Evolutionary conservation across 2,329 filamentous ascomycete species (phyloP), one percentile per base, ranked within the genome.

Genomic region (Waltergamsia citrina): DNA sequence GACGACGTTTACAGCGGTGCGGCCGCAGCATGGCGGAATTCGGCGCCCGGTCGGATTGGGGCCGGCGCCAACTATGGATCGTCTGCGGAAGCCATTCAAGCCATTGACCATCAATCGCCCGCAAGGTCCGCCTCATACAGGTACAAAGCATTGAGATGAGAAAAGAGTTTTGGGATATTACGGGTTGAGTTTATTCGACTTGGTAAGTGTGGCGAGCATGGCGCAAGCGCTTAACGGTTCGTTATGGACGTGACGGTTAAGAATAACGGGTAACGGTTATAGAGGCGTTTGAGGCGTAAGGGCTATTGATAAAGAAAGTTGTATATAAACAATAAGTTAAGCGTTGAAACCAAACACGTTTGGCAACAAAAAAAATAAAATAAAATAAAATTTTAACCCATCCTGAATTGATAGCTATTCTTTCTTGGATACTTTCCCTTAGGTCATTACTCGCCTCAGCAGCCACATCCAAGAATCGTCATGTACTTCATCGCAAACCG

Each of bases 31-130:
- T 30, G 54, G 48, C 33, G 49, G 59, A 26, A 49, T 71, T 33
- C 62, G 63, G 44, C 59, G 65, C 35, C 65, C 67, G 3, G 54
- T 58, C 2, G 59, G 60, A 0, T 43, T 73, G 25, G 63, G 60
- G 4, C 57, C 62, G 1, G 60, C 69, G 21, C 57, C 65, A 27
- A 63, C 66, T 0, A 62, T 75, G 47, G 63, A 70, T 32, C 61
- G 60, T 42, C 47, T 74, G 32, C 59, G 60, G 35, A 72, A 65
- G 46, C 72, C 72, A 6, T 77, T 76, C 37, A 74, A 71, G 51
- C 68, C 67, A 28, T 53, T 74, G 43, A 74, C 69, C 9, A 65
- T 74, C 15, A 68, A 64, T 38, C 59, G 66, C 20, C 54, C 56
- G 14, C 38, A 42, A 31, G 48, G 48, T 3, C 53, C 49, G n/a